phyloP scores from a whole-genome alignment of 2,329 filamentous ascomycete genomes.

The Colletotrichum gigasporum region DNA sequence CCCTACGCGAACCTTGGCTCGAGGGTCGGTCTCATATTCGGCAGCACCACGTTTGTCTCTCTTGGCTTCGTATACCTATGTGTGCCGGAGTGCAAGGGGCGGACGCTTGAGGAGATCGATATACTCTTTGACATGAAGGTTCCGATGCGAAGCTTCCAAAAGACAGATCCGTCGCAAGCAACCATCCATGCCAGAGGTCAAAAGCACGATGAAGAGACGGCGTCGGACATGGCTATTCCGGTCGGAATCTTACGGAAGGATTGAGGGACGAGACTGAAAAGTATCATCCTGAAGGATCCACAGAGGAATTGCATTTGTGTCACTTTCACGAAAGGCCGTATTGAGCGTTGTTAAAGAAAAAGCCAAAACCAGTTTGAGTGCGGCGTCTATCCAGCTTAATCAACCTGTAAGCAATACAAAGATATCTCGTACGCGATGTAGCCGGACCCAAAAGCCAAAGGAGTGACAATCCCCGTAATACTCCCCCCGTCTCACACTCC shows the following conservation, averaged over 20 bases:
- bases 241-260: neutral
- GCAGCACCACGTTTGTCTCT: neutral
- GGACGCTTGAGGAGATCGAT: constrained; percentile 81
- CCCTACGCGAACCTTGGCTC: constrained; percentile 44
- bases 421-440: constrained; percentile 1
- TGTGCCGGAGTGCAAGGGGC: constrained; percentile 64
- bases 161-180: neutral
- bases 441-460: constrained; percentile 18
- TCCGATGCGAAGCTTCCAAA: neutral
- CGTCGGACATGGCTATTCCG: neutral
- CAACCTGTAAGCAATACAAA: constrained; percentile 19
- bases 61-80: constrained; percentile 35
- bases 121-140: constrained; percentile 1
- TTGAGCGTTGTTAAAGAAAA: no score
- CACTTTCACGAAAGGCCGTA: no score
- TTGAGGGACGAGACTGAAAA: no score
- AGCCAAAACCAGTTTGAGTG: neutral
- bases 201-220: neutral
- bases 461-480: constrained; percentile 23
- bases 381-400: constrained; percentile 22
- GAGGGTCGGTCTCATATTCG: constrained; percentile 16
- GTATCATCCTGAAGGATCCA: no score
- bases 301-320: no score
- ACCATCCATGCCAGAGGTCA: neutral
- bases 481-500: constrained; percentile 9